These are phyloP conservation scores for Boletus pseudo-olivaceus DNA, from an alignment of 768 basidiomycete genomes.

Conservation along the genomic window DNA sequence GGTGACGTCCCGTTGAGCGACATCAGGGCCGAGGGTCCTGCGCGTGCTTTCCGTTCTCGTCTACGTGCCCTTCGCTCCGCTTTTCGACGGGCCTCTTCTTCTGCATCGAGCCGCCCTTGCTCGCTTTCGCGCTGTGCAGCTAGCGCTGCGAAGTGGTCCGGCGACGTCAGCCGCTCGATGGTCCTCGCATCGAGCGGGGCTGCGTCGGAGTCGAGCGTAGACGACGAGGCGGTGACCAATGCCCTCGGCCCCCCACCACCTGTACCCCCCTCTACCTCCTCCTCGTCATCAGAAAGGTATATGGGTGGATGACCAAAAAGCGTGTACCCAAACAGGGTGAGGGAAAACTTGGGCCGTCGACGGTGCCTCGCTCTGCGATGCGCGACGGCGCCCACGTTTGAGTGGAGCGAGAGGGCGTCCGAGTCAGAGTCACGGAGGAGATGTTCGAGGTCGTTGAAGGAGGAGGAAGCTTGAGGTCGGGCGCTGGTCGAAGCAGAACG, in stretches of 20 bases:
- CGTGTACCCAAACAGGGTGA: constrained; percentile 63
- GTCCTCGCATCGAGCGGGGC: constrained; percentile 57
- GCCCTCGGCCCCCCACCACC: constrained; percentile 19
- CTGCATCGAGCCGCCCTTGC: constrained; percentile 31
- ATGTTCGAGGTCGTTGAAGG: constrained; percentile 44
- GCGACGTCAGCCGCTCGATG: constrained; percentile 50
- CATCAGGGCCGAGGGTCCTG: constrained; percentile 30
- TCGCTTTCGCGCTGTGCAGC: constrained; percentile 29
- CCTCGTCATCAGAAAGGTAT: constrained; percentile 57
- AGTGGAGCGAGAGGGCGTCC: constrained; percentile 66
- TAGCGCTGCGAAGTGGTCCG: constrained; percentile 30
- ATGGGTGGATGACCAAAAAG: constrained; percentile 65
- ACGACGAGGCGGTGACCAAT: constrained; percentile 28
- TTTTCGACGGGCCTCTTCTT: constrained; percentile 41
- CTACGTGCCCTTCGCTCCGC: constrained; percentile 47
- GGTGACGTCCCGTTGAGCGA: constrained; percentile 31
- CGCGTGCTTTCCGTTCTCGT: constrained; percentile 44
- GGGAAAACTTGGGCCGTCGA: constrained; percentile 34
- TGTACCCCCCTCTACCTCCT: constrained; percentile 25
- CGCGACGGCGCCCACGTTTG: constrained; percentile 44
- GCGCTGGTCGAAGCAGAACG: constrained; percentile 27
- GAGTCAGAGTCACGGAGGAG: constrained; percentile 49
- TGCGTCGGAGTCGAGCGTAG: constrained; percentile 69
- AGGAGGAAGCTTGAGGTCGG: too few relatives aligned
- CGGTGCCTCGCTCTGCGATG: constrained; percentile 33